Conservation (phyloP, 2,329 filamentous ascomycete species). For the Aspergillus pseudonomiae region DNA sequence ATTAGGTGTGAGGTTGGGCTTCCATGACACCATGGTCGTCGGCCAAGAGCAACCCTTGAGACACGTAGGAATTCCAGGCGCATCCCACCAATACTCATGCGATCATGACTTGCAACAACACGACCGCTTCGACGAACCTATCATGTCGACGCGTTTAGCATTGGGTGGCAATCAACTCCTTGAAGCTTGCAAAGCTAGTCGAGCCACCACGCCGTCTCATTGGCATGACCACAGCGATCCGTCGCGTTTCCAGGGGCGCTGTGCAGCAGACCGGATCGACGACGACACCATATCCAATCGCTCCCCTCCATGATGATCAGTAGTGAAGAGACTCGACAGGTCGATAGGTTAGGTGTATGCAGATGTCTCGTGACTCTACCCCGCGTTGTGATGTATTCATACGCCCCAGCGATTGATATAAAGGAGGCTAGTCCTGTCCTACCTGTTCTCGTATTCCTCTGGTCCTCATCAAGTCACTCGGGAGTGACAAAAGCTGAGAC, state of each 20-base stretch:
- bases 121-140: neutral
- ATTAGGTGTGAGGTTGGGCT: neutral
- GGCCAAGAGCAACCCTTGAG: neutral
- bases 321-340: neutral
- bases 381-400: neutral
- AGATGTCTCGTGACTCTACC: slow-evolving; percentile 3
- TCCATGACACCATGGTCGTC: neutral
- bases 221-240: neutral
- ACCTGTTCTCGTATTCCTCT: neutral
- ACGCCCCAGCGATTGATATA: neutral
- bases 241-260: neutral
- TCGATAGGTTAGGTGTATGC: neutral
- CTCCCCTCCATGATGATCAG: neutral
- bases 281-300: slow-evolving; percentile 1
- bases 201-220: neutral
- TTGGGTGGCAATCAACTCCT: neutral
- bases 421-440: neutral
- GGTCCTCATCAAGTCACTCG: slow-evolving; percentile 1
- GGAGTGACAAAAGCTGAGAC: neutral
- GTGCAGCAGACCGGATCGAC: slow-evolving; percentile 1
- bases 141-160: neutral
- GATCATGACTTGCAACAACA: neutral
- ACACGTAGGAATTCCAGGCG: neutral
- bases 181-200: neutral
- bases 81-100: neutral